Evolutionary conservation across 176 grass and related monocot species (phyloP).

Genomic region (Oryza longistaminata): DNA sequence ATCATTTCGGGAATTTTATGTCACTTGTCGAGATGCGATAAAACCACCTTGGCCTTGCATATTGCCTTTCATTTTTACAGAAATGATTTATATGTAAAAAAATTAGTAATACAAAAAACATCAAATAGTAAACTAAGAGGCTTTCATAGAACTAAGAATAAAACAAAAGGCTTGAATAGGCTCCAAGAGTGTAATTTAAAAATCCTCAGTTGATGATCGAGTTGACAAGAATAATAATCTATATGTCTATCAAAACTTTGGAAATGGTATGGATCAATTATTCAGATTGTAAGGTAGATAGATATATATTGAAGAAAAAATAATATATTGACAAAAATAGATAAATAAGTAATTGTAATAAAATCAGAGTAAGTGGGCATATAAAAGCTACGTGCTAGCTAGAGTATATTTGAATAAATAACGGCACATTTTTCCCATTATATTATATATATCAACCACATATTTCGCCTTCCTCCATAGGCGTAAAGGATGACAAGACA

Average conservation of each 20-base stretch:
- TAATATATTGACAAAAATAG: neutral
- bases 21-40: neutral
- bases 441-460: neutral
- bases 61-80: too few relatives aligned
- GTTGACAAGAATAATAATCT: neutral
- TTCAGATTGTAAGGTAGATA: neutral
- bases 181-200: neutral
- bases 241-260: neutral
- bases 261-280: neutral
- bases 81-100: too few relatives aligned
- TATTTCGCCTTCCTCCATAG: neutral
- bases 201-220: neutral
- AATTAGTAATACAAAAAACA: too few relatives aligned
- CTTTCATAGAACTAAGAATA: too few relatives aligned
- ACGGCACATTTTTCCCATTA: neutral
- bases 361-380: neutral
- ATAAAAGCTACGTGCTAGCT: neutral
- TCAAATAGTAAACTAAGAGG: too few relatives aligned
- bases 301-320: neutral
- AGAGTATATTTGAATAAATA: conserved; percentile 14
- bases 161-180: neutral
- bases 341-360: neutral
- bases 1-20: neutral
- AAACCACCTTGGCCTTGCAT: too few relatives aligned
- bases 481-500: too few relatives aligned